Base-by-base conservation (phyloP, 163 green algal species). In the Scenedesmus sp. region DNA sequence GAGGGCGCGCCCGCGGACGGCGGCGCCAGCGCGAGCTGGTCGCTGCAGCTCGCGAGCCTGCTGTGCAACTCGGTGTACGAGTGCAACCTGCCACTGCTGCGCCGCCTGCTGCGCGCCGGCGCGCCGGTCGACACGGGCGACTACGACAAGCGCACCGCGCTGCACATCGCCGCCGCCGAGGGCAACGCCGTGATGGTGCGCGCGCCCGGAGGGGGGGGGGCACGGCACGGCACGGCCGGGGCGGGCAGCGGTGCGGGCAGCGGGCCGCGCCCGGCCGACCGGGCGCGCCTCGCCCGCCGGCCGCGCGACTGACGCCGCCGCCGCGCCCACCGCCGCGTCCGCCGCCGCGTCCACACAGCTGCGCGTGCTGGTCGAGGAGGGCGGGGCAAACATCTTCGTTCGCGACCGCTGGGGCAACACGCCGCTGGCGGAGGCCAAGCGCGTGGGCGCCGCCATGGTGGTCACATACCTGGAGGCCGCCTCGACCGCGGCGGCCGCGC, bases 121-220 rank as follows among this genome's bases (percentile, higher is more conserved):
- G 83, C 83, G 15, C 39, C 66, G 11, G 58, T 82, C 17, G 34
- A 88, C 39, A 60, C 70, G 4, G 79, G 71, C 0, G 88, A 92
- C 77, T 89, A 88, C 63, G 81, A 92, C 77, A 13, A 45, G 9
- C 73, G 85, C 28, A 91, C 84, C 14, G 70, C 88, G 0, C 77
- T 89, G 63, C 86, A 91, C 73, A 87, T 91, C 63, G 78, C 65
- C 29, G 88, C 88, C 1, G 82, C 82, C 3, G 88, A 91, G 36
- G 69, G 78, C n/a, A 80, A 80, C 36, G 15, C n/a, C 6, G 71
- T 70, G 26, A 71, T 79, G 42, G 57, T 70, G 53, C 28, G 69
- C 22, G 26, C n/a, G n/a, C n/a, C n/a, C n/a, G n/a, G n/a, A n/a
- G n/a, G n/a, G n/a, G n/a, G n/a, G n/a, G n/a, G n/a, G n/a, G n/a